Conservation (phyloP, 179 eudicot species). For the Nepenthes alata region DNA sequence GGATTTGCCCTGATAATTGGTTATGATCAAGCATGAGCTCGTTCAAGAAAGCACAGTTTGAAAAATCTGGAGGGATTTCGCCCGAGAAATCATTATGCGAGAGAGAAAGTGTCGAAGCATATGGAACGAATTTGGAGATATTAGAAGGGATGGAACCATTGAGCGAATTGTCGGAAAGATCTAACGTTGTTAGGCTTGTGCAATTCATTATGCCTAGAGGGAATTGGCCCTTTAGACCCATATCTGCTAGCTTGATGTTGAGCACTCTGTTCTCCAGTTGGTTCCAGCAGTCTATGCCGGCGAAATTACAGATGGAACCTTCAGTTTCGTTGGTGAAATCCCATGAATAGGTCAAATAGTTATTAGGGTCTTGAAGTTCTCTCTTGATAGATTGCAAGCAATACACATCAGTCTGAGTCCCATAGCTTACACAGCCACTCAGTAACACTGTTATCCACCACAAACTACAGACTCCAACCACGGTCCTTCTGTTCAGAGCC, state of each 20-base stretch:
- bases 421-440: conserved; percentile 19
- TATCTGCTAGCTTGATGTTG: conserved; percentile 38
- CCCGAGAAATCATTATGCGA: conserved; percentile 64
- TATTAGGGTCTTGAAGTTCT: conserved; percentile 39
- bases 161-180: conserved; percentile 51
- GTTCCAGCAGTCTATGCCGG: conserved; percentile 83
- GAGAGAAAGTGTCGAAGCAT: conserved; percentile 51
- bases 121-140: conserved; percentile 24
- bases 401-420: conserved; percentile 30
- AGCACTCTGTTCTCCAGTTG: conserved; percentile 53
- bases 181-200: conserved; percentile 53
- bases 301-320: conserved; percentile 60
- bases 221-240: conserved; percentile 66
- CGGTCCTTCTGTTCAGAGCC: conserved; percentile 9
- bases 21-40: conserved; percentile 41
- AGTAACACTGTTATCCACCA: conserved; percentile 20
- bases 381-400: conserved; percentile 31
- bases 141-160: conserved; percentile 48
- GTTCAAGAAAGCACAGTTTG: conserved; percentile 54
- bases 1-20: conserved; percentile 59
- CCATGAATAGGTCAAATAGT: conserved; percentile 39
- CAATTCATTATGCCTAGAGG: conserved; percentile 50
- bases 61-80: conserved; percentile 37
- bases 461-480: background rate
- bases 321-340: conserved; percentile 47